These are phyloP conservation scores for Colletotrichum kahawae DNA, from an alignment of 2,329 filamentous ascomycete species.

Conservation along the genomic window DNA sequence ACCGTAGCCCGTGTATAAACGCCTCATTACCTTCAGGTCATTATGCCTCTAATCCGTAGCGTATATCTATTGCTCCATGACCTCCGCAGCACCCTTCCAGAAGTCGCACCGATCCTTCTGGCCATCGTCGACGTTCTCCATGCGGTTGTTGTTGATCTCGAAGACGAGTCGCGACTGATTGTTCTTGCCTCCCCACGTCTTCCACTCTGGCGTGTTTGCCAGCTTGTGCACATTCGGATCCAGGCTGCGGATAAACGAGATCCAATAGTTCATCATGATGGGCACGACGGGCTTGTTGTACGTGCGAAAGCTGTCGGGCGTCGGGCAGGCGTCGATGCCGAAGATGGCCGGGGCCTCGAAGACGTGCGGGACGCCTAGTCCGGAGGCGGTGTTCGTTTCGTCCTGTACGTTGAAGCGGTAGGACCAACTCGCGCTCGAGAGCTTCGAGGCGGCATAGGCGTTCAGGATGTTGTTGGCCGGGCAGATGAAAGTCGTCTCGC, in stretches of 20 bases:
- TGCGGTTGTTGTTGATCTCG: conserved; percentile 41
- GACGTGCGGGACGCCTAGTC: conserved; percentile 54
- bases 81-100: conserved; percentile 42
- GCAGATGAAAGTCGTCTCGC: conserved; percentile 51
- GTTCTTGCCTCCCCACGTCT: conserved; percentile 34
- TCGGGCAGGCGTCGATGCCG: conserved; percentile 42
- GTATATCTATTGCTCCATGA: conserved; percentile 24
- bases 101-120: conserved; percentile 44
- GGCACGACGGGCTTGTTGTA: conserved; percentile 51
- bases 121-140: conserved; percentile 41
- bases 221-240: conserved; percentile 46
- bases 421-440: conserved; percentile 37
- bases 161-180: conserved; percentile 42
- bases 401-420: conserved; percentile 58
- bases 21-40: conserved; percentile 1
- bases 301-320: conserved; percentile 43
- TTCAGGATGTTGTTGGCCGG: conserved; percentile 44
- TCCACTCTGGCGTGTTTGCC: conserved; percentile 44
- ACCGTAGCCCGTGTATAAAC: not conserved
- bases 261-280: conserved; percentile 54
- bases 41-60: not conserved
- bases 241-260: conserved; percentile 51
- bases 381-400: conserved; percentile 34
- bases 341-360: conserved; percentile 54
- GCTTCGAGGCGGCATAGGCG: conserved; percentile 28